These are phyloP conservation scores for Glonium stellatum DNA, from an alignment of 495 filamentous ascomycete species.

Conservation along the genomic window DNA sequence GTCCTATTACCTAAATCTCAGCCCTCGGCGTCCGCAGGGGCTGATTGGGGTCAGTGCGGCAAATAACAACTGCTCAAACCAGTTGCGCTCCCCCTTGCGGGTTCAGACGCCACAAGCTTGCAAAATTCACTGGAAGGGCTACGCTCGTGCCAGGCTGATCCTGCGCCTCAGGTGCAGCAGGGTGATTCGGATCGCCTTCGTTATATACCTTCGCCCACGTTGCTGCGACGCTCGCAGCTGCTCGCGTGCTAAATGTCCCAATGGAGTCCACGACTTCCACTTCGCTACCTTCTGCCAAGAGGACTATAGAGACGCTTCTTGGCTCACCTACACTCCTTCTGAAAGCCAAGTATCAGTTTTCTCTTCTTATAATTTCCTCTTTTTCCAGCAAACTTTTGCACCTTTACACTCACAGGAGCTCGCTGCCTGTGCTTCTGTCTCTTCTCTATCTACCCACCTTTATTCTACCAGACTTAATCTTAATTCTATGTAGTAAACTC, in stretches of 20 bases:
- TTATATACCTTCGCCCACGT: too few relatives aligned
- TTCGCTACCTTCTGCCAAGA: background rate
- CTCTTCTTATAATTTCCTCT: constrained; percentile 1
- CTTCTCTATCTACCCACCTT: background rate
- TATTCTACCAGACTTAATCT: background rate
- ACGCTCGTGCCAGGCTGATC: too few relatives aligned
- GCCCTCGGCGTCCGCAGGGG: too few relatives aligned
- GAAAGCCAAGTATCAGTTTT: background rate
- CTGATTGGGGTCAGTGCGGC: too few relatives aligned
- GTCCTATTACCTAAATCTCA: too few relatives aligned
- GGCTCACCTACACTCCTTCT: background rate
- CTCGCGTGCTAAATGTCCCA: background rate
- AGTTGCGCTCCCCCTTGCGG: too few relatives aligned
- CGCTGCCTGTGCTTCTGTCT: background rate
- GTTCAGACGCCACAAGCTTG: too few relatives aligned
- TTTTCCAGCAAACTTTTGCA: constrained; percentile 1
- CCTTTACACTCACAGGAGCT: constrained; percentile 1
- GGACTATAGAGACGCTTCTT: constrained; percentile 3
- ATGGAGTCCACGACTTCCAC: background rate
- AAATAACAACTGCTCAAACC: too few relatives aligned
- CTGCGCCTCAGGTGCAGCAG: too few relatives aligned
- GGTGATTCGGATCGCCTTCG: too few relatives aligned
- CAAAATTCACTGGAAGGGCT: too few relatives aligned
- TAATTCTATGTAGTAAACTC: background rate
- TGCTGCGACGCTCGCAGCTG: background rate